Base-by-base conservation (phyloP, 345 rosid genomes). In the Trapa bicornis region DNA sequence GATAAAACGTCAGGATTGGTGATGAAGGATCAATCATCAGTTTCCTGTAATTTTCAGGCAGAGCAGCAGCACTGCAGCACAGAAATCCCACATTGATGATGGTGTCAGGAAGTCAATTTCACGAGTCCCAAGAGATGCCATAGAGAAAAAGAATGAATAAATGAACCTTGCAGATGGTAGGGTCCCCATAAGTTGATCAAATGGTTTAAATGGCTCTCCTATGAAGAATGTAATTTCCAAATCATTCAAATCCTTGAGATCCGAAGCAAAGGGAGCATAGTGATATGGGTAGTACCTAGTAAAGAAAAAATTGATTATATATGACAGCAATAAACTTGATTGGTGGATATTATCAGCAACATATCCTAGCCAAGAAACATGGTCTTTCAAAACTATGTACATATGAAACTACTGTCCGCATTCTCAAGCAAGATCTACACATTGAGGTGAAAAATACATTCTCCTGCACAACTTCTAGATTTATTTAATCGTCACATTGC, bases 191-290 rank as follows among this genome's bases (percentile, higher is more conserved):
- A 95, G 86, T 81, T 95, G 99, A 81, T 95, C 98, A 80, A 95
- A 91, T 64, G 99, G 99, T 82, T 83, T 91, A 76, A 95, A 91
- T 17, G 99, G 94, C 83, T 89, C 89, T 63, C 97, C 98, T 63
- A 47, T 54, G 79, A 91, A 95, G 78, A 89, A 87, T 4, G 96
- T 95, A 71, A 91, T 85, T 78, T 95, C 99, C 82, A 87, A 65
- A 70, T 87, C 94, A 65, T 78, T 56, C 68, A 95, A 82, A 79
- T 80, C 89, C 68, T 81, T 83, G 72, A 95, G 88, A 79, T 95
- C 99, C 39, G 98, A 91, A 79, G 99, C 98, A 86, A 95, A 95
- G 65, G 99, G 99, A 54, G 99, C 98, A 81, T 91, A 95, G 75
- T 95, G 97, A 79, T 84, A 91, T 43, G 99, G 98, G 77, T 95